Evolutionary conservation across 2,329 filamentous ascomycete genomes (phyloP).

Genomic region (Paradendryphiella salina): DNA sequence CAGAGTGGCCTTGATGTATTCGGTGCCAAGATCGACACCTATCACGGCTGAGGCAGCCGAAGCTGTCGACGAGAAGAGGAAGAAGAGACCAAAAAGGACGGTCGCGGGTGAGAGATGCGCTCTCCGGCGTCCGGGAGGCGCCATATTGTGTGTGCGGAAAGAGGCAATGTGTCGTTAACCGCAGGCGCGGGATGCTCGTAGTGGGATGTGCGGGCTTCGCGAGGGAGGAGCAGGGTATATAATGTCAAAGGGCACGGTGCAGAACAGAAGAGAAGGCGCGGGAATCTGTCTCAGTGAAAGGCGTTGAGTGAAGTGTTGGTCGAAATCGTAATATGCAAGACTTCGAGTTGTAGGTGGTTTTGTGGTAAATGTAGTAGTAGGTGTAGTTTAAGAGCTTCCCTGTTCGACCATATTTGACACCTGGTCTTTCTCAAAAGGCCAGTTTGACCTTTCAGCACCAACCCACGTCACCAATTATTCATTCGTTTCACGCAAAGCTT

Average conservation of each 20-base stretch:
- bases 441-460: conserved; percentile 33
- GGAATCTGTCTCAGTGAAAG: conserved; percentile 33
- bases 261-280: conserved; percentile 26
- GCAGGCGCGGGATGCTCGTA: conserved; percentile 12
- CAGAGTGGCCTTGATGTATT: conserved; percentile 93
- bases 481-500: conserved; percentile 16
- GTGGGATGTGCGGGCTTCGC: conserved; percentile 32
- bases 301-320: conserved; percentile 13
- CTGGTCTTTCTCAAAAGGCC: conserved; percentile 41
- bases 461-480: conserved; percentile 19
- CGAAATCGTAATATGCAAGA: conserved; percentile 24
- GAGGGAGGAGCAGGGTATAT: conserved; percentile 20
- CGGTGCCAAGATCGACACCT: conserved; percentile 90
- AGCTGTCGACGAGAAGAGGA: conserved; percentile 60
- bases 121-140: conserved; percentile 52
- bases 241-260: not conserved
- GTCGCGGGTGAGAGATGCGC: conserved; percentile 48
- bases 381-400: conserved; percentile 29
- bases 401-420: conserved; percentile 30
- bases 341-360: conserved; percentile 21
- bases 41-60: conserved; percentile 76
- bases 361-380: conserved; percentile 25
- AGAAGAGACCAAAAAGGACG: conserved; percentile 56
- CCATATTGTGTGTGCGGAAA: conserved; percentile 47
- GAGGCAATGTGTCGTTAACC: conserved; percentile 8